Conservation (phyloP, 306 rosid genomes). For the Quercus cerris region DNA sequence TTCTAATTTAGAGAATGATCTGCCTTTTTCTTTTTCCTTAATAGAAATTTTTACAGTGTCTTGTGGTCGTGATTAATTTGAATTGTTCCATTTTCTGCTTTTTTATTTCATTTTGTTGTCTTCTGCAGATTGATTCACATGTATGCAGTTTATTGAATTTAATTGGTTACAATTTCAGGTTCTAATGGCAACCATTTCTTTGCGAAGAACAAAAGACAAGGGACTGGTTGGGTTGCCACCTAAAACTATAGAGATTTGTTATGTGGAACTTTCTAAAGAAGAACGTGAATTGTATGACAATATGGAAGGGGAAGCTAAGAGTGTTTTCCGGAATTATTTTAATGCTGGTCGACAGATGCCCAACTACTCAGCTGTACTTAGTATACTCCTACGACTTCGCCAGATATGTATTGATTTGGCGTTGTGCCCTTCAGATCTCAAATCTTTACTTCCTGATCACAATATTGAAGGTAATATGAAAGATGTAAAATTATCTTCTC, state of each 20-base stretch:
- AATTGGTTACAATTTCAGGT: constrained; percentile 30
- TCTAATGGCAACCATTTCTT: constrained; percentile 69
- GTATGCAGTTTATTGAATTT: not conserved
- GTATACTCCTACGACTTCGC: constrained; percentile 67
- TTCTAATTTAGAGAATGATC: not conserved
- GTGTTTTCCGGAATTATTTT: constrained; percentile 19
- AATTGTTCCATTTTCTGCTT: not conserved
- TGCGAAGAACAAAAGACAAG: constrained; percentile 73
- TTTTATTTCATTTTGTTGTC: not conserved
- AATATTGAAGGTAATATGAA: constrained; percentile 56
- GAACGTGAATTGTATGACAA: constrained; percentile 68
- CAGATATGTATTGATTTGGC: constrained; percentile 73
- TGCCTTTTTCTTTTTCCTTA: not conserved
- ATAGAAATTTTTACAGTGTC: not conserved
- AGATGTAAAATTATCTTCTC: not conserved
- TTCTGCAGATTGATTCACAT: not conserved
- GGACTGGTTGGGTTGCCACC: constrained; percentile 62
- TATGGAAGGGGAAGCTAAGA: constrained; percentile 44
- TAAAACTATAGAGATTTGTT: constrained; percentile 59
- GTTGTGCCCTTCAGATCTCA: constrained; percentile 60
- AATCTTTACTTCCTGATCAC: constrained; percentile 38
- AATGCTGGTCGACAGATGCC: constrained; percentile 15
- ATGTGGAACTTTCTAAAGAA: constrained; percentile 60
- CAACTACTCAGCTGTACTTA: constrained; percentile 49
- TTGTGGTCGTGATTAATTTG: not conserved